Evolutionary conservation across 495 filamentous ascomycete genomes (phyloP).

Genomic region (Neurospora sp.): DNA sequence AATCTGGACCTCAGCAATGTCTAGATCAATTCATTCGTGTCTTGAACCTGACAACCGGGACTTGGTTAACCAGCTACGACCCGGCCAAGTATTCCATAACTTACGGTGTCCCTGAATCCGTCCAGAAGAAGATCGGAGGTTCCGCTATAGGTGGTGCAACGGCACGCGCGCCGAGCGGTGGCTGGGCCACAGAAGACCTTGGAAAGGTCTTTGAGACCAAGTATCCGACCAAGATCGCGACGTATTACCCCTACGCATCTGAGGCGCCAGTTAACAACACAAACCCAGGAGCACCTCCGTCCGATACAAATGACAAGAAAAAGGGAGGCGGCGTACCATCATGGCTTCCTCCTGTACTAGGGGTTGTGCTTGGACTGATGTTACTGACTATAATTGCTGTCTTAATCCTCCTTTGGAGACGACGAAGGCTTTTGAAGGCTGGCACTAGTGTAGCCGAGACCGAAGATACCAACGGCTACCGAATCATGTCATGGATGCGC

Average conservation of each 20-base stretch:
- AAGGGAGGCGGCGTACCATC: slow-evolving; percentile 38
- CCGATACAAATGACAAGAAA: background rate
- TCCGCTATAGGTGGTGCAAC: slow-evolving; percentile 52
- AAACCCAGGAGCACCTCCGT: slow-evolving; percentile 14
- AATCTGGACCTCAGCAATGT: slow-evolving; percentile 23
- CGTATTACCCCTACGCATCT: slow-evolving; percentile 50
- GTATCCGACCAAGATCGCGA: slow-evolving; percentile 49
- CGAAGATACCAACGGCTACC: slow-evolving; percentile 30
- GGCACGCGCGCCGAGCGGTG: slow-evolving; percentile 26
- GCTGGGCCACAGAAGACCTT: slow-evolving; percentile 43
- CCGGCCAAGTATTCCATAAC: slow-evolving; percentile 40
- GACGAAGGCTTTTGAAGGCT: slow-evolving; percentile 29
- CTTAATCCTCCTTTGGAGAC: slow-evolving; percentile 45
- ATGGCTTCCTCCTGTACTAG: slow-evolving; percentile 56
- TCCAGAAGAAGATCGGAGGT: slow-evolving; percentile 53
- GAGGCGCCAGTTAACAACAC: slow-evolving; percentile 22
- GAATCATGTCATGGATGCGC: slow-evolving; percentile 37
- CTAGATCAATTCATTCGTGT: slow-evolving; percentile 47
- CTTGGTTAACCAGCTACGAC: slow-evolving; percentile 52
- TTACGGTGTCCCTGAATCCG: slow-evolving; percentile 52
- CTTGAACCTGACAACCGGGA: slow-evolving; percentile 52
- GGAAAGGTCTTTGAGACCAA: slow-evolving; percentile 40
- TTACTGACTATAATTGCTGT: slow-evolving; percentile 44
- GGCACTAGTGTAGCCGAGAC: slow-evolving; percentile 32
- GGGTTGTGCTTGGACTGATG: slow-evolving; percentile 54